Evolutionary conservation across 2,329 filamentous ascomycete species (phyloP).

Genomic region (Trichoderma guizhouense): DNA sequence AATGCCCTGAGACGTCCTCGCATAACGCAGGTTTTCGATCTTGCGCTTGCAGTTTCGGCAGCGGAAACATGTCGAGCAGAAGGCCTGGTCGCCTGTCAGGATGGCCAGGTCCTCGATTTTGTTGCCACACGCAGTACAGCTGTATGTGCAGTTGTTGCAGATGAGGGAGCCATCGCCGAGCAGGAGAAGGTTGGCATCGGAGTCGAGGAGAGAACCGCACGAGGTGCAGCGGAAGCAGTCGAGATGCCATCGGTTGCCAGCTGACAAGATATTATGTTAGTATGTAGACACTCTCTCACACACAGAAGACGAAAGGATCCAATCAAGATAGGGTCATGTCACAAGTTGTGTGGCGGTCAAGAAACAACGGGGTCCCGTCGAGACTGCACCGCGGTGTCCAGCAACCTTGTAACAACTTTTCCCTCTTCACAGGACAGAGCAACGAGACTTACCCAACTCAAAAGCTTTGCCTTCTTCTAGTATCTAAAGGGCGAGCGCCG

Average conservation of each 20-base stretch:
- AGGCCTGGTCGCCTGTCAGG: slow-evolving; percentile 94
- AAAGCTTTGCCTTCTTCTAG: slow-evolving; percentile 98
- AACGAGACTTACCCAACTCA: slow-evolving; percentile 69
- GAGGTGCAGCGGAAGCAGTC: slow-evolving; percentile 98
- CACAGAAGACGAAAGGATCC: neutral
- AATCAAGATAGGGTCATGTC: neutral
- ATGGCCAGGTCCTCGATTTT: slow-evolving; percentile 99
- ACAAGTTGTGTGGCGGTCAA: slow-evolving; percentile 1
- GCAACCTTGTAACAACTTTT: neutral
- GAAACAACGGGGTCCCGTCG: neutral
- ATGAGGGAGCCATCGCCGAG: slow-evolving; percentile 97
- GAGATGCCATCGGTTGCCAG: slow-evolving; percentile 96
- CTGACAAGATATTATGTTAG: slow-evolving; percentile 45
- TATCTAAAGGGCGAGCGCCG: slow-evolving; percentile 56
- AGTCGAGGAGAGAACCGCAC: slow-evolving; percentile 92
- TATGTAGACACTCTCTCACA: slow-evolving; percentile 3
- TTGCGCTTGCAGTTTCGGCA: slow-evolving; percentile 98
- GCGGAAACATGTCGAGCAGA: slow-evolving; percentile 94
- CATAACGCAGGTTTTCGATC: slow-evolving; percentile 97
- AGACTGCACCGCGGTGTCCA: neutral
- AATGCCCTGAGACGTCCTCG: slow-evolving; percentile 94
- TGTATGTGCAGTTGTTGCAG: slow-evolving; percentile 99
- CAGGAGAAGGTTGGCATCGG: slow-evolving; percentile 93
- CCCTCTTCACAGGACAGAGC: neutral
- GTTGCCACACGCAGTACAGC: slow-evolving; percentile 91